Evolutionary conservation across 306 rosid species (phyloP).

Genomic region (Acmispon strigosus): DNA sequence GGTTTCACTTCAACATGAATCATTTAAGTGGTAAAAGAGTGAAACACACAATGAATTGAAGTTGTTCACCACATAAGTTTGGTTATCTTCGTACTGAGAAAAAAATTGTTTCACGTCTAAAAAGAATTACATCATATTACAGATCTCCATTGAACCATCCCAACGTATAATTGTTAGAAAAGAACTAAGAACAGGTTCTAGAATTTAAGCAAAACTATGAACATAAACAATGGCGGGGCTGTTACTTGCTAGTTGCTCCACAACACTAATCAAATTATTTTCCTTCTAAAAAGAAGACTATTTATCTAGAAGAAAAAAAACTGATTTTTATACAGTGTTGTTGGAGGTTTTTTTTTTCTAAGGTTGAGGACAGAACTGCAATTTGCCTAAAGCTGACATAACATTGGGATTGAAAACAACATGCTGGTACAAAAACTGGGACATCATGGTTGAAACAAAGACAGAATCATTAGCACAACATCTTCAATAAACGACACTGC

Average conservation of each 20-base stretch:
- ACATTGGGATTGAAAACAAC: background rate
- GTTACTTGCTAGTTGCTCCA: background rate
- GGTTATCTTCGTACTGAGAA: background rate
- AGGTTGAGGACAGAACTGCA: constrained; percentile 7
- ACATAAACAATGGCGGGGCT: background rate
- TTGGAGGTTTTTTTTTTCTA: background rate
- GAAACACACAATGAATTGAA: background rate
- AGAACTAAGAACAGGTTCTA: constrained; percentile 3
- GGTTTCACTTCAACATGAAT: background rate
- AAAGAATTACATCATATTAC: background rate
- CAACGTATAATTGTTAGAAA: background rate
- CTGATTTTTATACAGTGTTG: background rate
- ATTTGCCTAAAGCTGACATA: constrained; percentile 23
- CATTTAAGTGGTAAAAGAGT: background rate
- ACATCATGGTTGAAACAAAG: constrained; percentile 17
- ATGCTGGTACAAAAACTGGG: constrained; percentile 7
- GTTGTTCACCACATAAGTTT: background rate
- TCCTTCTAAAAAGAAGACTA: background rate
- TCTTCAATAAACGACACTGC: constrained; percentile 1
- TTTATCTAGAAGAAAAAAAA: background rate
- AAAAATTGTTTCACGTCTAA: background rate
- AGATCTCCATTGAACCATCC: background rate
- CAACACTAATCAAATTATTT: background rate
- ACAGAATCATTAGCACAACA: constrained; percentile 10
- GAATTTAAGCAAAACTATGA: background rate